Evolutionary conservation across 2,329 filamentous ascomycete species (phyloP).

Genomic region (Rosellinia necatrix): DNA sequence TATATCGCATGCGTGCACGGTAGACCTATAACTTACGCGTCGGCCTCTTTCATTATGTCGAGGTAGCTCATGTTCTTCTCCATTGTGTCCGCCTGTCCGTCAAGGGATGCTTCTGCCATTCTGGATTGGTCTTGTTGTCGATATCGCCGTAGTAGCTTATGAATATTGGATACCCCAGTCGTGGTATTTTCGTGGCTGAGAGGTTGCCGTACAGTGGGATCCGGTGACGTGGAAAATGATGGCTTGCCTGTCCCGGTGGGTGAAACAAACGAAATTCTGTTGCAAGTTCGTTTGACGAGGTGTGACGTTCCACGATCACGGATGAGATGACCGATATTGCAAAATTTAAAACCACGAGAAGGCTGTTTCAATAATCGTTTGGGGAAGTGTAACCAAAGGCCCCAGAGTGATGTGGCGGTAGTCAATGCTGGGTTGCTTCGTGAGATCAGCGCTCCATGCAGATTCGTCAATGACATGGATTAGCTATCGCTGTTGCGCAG

Average conservation of each 20-base stretch:
- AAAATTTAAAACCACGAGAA: not conserved
- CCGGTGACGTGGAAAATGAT: not conserved
- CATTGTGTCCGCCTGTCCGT: conserved; percentile 8
- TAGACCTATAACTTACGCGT: conserved; percentile 49
- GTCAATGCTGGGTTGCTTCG: not conserved
- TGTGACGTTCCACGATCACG: too few species aligned
- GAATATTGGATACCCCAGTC: not conserved
- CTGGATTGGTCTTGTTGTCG: not conserved
- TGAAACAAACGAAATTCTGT: not conserved
- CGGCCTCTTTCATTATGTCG: conserved; percentile 58
- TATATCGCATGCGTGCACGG: not conserved
- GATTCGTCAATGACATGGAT: conserved; percentile 1
- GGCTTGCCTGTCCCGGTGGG: not conserved
- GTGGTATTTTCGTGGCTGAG: not conserved
- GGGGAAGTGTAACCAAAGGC: not conserved
- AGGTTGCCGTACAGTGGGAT: too few species aligned
- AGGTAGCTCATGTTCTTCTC: conserved; percentile 46
- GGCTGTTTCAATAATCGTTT: not conserved
- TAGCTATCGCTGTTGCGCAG: not conserved
- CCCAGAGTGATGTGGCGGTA: not conserved
- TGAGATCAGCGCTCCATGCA: not conserved
- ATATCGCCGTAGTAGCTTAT: not conserved
- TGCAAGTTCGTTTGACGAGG: too few species aligned
- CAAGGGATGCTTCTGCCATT: not conserved
- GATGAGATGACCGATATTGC: too few species aligned